A percentile compares a stretch with the other conserved stretches of the same genome.
Conservation (phyloP, 805 yeast species). For the Saccharomycopsis sp. region DNA sequence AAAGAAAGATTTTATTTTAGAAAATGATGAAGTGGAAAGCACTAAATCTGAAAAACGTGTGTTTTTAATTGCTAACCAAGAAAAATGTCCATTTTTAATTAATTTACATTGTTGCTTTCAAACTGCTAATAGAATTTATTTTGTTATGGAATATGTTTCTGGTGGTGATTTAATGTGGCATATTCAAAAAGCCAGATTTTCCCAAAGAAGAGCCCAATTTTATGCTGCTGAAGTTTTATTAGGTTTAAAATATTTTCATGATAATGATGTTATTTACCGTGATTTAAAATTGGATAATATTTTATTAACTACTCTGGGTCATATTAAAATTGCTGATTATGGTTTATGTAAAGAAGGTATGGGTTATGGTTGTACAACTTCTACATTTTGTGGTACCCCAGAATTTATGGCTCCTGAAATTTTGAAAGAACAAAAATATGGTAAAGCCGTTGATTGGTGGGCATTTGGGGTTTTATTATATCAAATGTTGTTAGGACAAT, state of each 20-base stretch:
- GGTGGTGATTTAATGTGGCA: slow-evolving; percentile 99
- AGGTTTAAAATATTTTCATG: slow-evolving; percentile 89
- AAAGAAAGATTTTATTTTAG: slow-evolving; percentile 91
- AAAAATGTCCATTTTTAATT: slow-evolving; percentile 85
- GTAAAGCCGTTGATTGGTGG: slow-evolving; percentile 99
- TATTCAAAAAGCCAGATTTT: slow-evolving; percentile 83
- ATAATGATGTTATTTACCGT: slow-evolving; percentile 90
- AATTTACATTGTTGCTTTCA: slow-evolving; percentile 93
- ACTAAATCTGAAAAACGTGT: slow-evolving; percentile 92
- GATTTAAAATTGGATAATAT: slow-evolving; percentile 94
- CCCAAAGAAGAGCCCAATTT: slow-evolving; percentile 87
- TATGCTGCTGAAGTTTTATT: slow-evolving; percentile 94
- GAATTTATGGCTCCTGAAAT: slow-evolving; percentile 99
- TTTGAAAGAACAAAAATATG: slow-evolving; percentile 83
- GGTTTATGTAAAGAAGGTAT: slow-evolving; percentile 93
- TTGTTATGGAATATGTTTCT: slow-evolving; percentile 95
- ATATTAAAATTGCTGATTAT: slow-evolving; percentile 92
- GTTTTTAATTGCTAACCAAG: slow-evolving; percentile 53
- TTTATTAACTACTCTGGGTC: slow-evolving; percentile 80
- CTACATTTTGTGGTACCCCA: slow-evolving; percentile 98
- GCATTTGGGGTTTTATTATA: slow-evolving; percentile 94
- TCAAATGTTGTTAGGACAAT: slow-evolving; percentile 93
- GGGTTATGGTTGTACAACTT: slow-evolving; percentile 78
- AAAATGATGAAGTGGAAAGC: slow-evolving; percentile 92
- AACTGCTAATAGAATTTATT: slow-evolving; percentile 93